These are phyloP conservation scores for Ajuga chamaepitys DNA, from an alignment of 257 asterid species.

Conservation along the genomic window DNA sequence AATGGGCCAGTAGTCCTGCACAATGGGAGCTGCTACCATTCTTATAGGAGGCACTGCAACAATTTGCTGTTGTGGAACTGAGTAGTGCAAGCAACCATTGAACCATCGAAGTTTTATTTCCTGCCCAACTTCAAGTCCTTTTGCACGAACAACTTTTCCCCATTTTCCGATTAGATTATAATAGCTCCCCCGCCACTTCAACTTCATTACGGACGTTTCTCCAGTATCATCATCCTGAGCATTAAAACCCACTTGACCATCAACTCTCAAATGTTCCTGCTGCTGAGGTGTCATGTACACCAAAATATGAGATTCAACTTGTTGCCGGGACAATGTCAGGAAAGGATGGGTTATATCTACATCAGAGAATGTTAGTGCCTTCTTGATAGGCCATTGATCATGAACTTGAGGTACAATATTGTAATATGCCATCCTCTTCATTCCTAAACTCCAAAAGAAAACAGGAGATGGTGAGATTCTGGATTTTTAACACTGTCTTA, in stretches of 20 bases:
- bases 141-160: slow-evolving; percentile 53
- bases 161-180: slow-evolving; percentile 48
- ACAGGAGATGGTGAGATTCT: not conserved
- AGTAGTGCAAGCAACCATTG: slow-evolving; percentile 41
- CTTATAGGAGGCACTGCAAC: slow-evolving; percentile 28
- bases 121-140: slow-evolving; percentile 52
- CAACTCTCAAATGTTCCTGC: slow-evolving; percentile 32
- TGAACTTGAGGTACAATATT: slow-evolving; percentile 25
- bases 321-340: slow-evolving; percentile 49
- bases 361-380: slow-evolving; percentile 51
- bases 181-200: slow-evolving; percentile 56
- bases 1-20: slow-evolving; percentile 48
- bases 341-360: slow-evolving; percentile 57
- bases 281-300: slow-evolving; percentile 41
- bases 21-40: slow-evolving; percentile 28
- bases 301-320: slow-evolving; percentile 40
- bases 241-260: slow-evolving; percentile 41
- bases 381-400: slow-evolving; percentile 48
- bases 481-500: not conserved
- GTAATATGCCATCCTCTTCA: slow-evolving; percentile 40
- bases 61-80: slow-evolving; percentile 39
- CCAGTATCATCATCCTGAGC: slow-evolving; percentile 54
- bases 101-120: slow-evolving; percentile 46
- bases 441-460: slow-evolving; percentile 17
- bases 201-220: slow-evolving; percentile 34